These are phyloP conservation scores for Camellia sinensis DNA, from an alignment of 148 eudicot species.

Conservation along the genomic window DNA sequence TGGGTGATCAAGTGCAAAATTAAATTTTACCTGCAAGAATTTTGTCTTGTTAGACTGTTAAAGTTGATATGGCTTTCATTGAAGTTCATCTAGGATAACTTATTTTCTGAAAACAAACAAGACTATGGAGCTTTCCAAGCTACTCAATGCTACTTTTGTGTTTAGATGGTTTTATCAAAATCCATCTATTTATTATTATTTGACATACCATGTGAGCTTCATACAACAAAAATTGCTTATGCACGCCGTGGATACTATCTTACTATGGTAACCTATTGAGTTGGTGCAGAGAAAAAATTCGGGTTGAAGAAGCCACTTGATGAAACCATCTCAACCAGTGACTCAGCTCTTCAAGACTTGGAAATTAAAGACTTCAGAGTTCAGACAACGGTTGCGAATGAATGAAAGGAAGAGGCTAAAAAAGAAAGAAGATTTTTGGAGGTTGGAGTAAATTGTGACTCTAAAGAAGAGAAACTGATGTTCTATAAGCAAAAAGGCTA, in stretches of 20 bases:
- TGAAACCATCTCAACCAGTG: background rate
- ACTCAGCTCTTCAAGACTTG: background rate
- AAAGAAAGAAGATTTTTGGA: background rate
- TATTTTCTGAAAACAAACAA: background rate
- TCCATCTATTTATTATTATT: background rate
- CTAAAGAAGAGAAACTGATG: background rate
- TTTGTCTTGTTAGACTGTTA: background rate
- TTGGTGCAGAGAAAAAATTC: background rate
- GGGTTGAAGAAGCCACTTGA: conserved; percentile 11
- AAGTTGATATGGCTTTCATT: background rate
- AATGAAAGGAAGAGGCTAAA: background rate
- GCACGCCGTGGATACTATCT: background rate
- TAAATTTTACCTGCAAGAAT: conserved; percentile 17
- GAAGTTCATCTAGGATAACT: background rate
- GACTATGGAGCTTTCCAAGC: background rate
- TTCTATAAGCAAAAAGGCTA: background rate
- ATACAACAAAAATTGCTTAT: background rate
- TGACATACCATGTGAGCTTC: background rate
- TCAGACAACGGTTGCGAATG: background rate
- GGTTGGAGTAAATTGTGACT: background rate
- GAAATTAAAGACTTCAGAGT: background rate
- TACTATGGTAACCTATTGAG: background rate
- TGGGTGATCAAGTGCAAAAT: background rate
- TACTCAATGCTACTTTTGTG: background rate
- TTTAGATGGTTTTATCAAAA: background rate